These are phyloP conservation scores for Cyanodermella asteris DNA, from an alignment of 2,329 filamentous ascomycete species.

Conservation along the genomic window DNA sequence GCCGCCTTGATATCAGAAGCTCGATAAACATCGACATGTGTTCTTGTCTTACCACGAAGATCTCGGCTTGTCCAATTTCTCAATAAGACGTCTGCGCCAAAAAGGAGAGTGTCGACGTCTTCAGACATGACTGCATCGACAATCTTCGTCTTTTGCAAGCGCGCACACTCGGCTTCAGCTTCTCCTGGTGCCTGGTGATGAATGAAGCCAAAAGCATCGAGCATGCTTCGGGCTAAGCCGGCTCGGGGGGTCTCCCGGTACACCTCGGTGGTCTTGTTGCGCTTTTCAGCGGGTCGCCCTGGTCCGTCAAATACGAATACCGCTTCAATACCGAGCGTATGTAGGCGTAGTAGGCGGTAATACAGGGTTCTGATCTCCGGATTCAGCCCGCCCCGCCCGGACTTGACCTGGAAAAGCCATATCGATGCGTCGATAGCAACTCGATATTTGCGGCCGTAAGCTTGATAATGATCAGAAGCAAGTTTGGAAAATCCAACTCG, in stretches of 20 bases:
- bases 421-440: constrained; percentile 89
- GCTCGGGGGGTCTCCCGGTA: constrained; percentile 37
- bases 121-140: constrained; percentile 90
- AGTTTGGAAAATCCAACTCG: constrained; percentile 66
- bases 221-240: constrained; percentile 58
- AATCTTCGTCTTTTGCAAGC: constrained; percentile 58
- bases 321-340: constrained; percentile 58
- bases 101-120: constrained; percentile 95
- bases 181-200: constrained; percentile 79
- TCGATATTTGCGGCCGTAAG: constrained; percentile 49
- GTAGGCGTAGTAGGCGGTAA: constrained; percentile 62
- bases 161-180: constrained; percentile 84
- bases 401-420: constrained; percentile 88
- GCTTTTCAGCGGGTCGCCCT: constrained; percentile 68
- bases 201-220: constrained; percentile 67
- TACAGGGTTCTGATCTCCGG: constrained; percentile 82
- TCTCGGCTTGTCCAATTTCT: constrained; percentile 66
- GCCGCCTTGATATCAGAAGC: constrained; percentile 30
- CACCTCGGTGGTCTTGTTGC: constrained; percentile 34
- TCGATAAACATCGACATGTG: constrained; percentile 70
- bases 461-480: constrained; percentile 53
- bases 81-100: constrained; percentile 60
- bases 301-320: constrained; percentile 82
- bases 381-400: constrained; percentile 67
- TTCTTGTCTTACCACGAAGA: constrained; percentile 43